Conservation (phyloP, 2,329 filamentous ascomycete genomes). For the Xylaria sp. region DNA sequence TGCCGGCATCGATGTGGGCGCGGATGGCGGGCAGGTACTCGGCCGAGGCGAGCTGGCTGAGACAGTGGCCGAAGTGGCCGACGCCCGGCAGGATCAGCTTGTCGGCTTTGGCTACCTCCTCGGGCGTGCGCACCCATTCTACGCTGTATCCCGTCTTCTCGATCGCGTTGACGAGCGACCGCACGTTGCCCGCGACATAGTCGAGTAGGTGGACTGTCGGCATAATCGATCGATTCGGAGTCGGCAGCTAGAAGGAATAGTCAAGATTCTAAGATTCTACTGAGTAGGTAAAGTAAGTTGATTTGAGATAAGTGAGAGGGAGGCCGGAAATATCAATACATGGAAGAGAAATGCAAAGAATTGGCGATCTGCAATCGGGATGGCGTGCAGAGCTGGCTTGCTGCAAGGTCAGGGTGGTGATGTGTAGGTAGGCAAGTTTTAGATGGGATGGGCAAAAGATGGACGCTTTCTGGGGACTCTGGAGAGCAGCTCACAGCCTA, state of each 20-base stretch:
- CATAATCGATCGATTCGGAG: slow-evolving; percentile 45
- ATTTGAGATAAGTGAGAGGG: background rate
- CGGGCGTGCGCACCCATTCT: slow-evolving; percentile 82
- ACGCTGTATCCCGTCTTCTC: slow-evolving; percentile 92
- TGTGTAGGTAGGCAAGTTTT: background rate
- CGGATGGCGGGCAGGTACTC: slow-evolving; percentile 80
- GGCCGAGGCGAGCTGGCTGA: slow-evolving; percentile 74
- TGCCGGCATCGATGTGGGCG: slow-evolving; percentile 79
- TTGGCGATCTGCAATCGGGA: background rate
- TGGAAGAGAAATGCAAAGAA: background rate
- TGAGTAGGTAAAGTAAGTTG: background rate
- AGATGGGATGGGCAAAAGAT: background rate
- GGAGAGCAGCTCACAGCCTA: too few species aligned
- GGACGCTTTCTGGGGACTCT: too few species aligned
- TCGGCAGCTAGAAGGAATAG: background rate
- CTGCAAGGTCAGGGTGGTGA: background rate
- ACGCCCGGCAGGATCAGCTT: slow-evolving; percentile 94
- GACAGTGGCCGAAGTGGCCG: slow-evolving; percentile 94
- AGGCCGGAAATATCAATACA: background rate
- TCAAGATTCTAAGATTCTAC: background rate
- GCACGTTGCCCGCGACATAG: slow-evolving; percentile 94
- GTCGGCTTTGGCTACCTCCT: slow-evolving; percentile 81
- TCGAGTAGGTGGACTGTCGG: slow-evolving; percentile 72
- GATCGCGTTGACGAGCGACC: slow-evolving; percentile 94
- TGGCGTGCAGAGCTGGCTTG: background rate